phyloP scores from a whole-genome alignment of 352 stramenopile species.

The Pythium scleroteichum region DNA sequence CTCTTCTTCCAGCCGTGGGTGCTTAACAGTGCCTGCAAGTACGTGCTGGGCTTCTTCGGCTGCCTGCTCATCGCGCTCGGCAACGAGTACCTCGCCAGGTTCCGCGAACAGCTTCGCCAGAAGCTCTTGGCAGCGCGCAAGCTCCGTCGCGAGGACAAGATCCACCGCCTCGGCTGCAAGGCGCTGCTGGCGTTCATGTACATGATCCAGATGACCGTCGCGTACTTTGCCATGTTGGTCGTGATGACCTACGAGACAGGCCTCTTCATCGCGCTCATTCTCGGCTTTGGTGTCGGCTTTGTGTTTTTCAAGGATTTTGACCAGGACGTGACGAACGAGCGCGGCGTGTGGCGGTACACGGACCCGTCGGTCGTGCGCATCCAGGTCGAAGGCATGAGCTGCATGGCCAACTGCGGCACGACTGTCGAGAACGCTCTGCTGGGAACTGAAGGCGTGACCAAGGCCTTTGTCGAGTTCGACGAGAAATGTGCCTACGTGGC shows the following conservation, averaged over 20 bases:
- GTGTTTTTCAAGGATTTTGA: slow-evolving; percentile 85
- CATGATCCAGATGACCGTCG: slow-evolving; percentile 75
- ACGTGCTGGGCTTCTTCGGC: slow-evolving; percentile 74
- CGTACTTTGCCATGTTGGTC: slow-evolving; percentile 85
- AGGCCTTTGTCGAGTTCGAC: slow-evolving; percentile 77
- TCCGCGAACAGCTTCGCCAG: slow-evolving; percentile 44
- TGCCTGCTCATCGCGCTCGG: slow-evolving; percentile 65
- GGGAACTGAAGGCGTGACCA: slow-evolving; percentile 57
- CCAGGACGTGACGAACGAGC: slow-evolving; percentile 59
- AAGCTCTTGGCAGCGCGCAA: slow-evolving; percentile 33
- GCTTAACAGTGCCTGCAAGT: slow-evolving; percentile 62
- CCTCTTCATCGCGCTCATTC: slow-evolving; percentile 70
- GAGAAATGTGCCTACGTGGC: slow-evolving; percentile 76
- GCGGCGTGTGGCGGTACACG: slow-evolving; percentile 45
- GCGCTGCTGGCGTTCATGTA: slow-evolving; percentile 60
- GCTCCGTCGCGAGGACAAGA: slow-evolving; percentile 32
- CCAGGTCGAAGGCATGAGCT: slow-evolving; percentile 69
- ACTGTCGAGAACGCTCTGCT: slow-evolving; percentile 66
- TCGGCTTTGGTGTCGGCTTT: slow-evolving; percentile 73
- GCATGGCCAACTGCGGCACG: slow-evolving; percentile 90
- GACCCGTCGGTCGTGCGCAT: slow-evolving; percentile 38
- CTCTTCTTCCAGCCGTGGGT: slow-evolving; percentile 85
- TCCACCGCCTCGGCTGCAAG: slow-evolving; percentile 74
- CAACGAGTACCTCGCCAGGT: slow-evolving; percentile 60
- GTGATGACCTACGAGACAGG: slow-evolving; percentile 86